A percentile compares a stretch with the other conserved stretches of the same genome.
phyloP scores from a whole-genome alignment of 164 flowering plant species.

The Stephania japonica region DNA sequence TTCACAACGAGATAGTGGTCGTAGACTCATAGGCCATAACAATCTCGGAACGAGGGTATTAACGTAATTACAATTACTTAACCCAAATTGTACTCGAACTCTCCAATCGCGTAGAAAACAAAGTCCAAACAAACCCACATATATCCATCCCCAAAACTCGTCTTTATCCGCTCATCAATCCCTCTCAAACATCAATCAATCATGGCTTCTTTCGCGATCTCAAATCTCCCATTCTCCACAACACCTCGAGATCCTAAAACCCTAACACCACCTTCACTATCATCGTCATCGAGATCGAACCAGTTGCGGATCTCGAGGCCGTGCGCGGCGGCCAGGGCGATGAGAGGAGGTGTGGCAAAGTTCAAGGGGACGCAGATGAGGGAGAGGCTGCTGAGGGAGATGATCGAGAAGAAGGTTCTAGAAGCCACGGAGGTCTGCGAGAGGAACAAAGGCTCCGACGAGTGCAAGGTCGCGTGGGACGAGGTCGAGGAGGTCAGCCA shows the following conservation, averaged over 20 bases:
- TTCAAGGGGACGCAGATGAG: constrained; percentile 70
- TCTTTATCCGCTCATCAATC: not conserved
- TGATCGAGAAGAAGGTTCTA: constrained; percentile 70
- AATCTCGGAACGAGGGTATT: not conserved
- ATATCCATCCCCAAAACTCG: no score
- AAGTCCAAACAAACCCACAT: not conserved
- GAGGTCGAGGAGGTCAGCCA: constrained; percentile 85
- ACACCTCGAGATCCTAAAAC: not conserved
- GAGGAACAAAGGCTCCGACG: constrained; percentile 44
- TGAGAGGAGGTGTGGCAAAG: constrained; percentile 29
- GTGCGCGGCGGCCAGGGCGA: constrained; percentile 16
- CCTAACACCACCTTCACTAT: no score
- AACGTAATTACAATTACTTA: not conserved
- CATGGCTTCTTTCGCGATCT: constrained; percentile 14
- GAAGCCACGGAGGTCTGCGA: constrained; percentile 70
- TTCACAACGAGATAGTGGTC: not conserved
- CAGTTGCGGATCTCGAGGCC: no score
- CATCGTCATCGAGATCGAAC: no score
- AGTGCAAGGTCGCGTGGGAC: constrained; percentile 86
- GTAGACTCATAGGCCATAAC: no score
- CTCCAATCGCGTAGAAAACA: no score
- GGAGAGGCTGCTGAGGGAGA: constrained; percentile 57
- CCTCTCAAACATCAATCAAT: not conserved
- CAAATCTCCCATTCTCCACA: not conserved
- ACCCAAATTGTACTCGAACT: not conserved